Conservation (phyloP, 495 filamentous ascomycete species). For the Hypoxylon fragiforme region DNA sequence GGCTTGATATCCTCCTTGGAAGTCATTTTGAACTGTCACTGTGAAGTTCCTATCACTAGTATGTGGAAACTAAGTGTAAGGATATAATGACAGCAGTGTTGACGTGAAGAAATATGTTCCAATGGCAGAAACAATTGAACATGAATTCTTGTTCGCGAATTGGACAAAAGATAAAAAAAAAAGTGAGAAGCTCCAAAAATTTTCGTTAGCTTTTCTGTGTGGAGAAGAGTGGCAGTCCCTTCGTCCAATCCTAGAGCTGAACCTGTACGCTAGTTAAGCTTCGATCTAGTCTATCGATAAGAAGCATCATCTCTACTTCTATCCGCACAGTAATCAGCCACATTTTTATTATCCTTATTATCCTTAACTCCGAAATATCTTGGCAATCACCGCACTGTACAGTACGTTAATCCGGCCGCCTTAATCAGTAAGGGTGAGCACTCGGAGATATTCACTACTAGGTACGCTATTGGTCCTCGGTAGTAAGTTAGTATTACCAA, state of each 20-base stretch:
- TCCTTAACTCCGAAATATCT: no score
- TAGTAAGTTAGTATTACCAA: no score
- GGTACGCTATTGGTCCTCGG: no score
- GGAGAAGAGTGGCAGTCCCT: conserved; percentile 24
- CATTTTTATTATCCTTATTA: no score
- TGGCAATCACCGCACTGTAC: no score
- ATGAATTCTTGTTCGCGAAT: conserved; percentile 21
- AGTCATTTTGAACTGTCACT: conserved; percentile 51
- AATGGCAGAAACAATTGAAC: conserved; percentile 23
- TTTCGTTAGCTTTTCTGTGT: conserved; percentile 28
- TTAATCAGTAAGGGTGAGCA: no score
- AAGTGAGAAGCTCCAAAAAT: conserved; percentile 39
- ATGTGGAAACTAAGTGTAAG: background rate
- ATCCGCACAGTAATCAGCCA: no score
- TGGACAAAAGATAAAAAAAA: conserved; percentile 28
- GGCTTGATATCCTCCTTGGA: conserved; percentile 64
- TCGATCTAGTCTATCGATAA: no score
- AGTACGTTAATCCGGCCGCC: no score
- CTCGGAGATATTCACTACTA: no score
- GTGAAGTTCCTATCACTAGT: conserved; percentile 15
- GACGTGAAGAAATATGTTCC: conserved; percentile 19
- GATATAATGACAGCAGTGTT: conserved; percentile 21
- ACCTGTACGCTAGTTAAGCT: conserved; percentile 8
- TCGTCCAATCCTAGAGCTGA: conserved; percentile 10
- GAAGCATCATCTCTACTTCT: no score